Base-by-base conservation (phyloP, 2,329 filamentous ascomycete genomes). In the Dactylellina parvicollis region DNA sequence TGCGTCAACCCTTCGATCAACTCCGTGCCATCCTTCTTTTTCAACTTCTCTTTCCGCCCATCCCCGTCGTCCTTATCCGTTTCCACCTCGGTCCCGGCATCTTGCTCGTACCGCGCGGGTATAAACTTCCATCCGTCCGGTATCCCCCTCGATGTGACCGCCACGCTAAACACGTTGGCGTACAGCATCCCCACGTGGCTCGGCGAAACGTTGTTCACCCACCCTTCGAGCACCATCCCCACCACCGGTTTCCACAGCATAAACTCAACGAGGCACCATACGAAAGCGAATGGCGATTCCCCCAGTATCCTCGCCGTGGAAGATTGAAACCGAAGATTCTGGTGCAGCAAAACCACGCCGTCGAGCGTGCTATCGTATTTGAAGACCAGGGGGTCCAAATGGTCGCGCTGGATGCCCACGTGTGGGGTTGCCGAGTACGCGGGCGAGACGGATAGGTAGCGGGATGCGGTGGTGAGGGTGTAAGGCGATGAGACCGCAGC, bases 141-240 rank as follows among this genome's bases (percentile, higher is more conserved):
- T 14, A 99, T 83, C 18, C 70, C 70, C 47, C 94, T 90, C 55
- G 42, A 32, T 4, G 47, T 60, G 71, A 99, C 91, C 44, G 90
- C 92, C 0, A 94, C 91, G 77, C 95, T 96, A 84, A 98, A 98
- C 76, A 92, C 87, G 80, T 94, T 94, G 82, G 92, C 93, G 80
- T 92, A 95, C 9, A 96, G 88, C 1, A 97, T 86, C 18, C 94
- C 93, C 4, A 99, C 85, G 79, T 97, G 92, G 4, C 92, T 92
- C 77, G 95, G 91, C 50, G 90, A 94, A 79, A 96, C 92, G 28
- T 97, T 84, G 78, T 94, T 95, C 64, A 97, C 86, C 76, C 86
- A 89, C 9, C 92, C 95, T 76, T 93, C 89, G 79, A 98, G 86
- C 81, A 86, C 88, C 7, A 88, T 87, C 34, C 91, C 91, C 47